Conservation (phyloP, 768 basidiomycete species). For the Termitomyces bulborhizus region DNA sequence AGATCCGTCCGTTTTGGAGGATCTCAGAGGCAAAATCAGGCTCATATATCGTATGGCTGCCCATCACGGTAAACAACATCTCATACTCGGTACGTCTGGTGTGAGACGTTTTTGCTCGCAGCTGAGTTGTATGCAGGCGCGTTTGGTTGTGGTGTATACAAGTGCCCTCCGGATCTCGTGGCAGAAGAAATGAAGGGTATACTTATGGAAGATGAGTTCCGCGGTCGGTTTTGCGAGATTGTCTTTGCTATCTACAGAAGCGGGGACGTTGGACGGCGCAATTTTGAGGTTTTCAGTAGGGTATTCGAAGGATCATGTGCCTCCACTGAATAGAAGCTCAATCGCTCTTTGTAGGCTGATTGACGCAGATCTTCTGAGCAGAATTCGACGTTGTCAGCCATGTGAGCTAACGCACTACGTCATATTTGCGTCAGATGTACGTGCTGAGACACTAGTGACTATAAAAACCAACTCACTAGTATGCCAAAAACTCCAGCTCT, state of each 20-base stretch:
- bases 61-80: conserved; percentile 25
- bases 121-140: conserved; percentile 23
- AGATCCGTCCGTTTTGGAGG: conserved; percentile 22
- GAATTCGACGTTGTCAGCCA: too few species aligned
- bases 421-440: not conserved
- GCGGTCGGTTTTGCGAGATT: conserved; percentile 33
- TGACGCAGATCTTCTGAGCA: too few species aligned
- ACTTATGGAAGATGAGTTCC: conserved; percentile 34
- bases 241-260: conserved; percentile 36
- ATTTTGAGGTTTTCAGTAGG: conserved; percentile 28
- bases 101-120: not conserved
- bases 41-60: conserved; percentile 39
- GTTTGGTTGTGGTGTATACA: conserved; percentile 40
- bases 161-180: conserved; percentile 33
- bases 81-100: conserved; percentile 30
- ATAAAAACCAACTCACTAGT: not conserved
- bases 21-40: conserved; percentile 35
- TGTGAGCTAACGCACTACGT: not conserved
- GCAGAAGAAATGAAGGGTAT: conserved; percentile 36
- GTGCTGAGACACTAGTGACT: not conserved
- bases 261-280: conserved; percentile 21
- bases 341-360: too few species aligned
- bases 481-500: not conserved
- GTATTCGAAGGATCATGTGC: conserved; percentile 4
- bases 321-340: too few species aligned